A percentile compares a stretch with the other conserved stretches of the same genome.
These are phyloP conservation scores for Entamoeba histolytica DNA, from an alignment of 208 protist species.

Conservation along the genomic window DNA sequence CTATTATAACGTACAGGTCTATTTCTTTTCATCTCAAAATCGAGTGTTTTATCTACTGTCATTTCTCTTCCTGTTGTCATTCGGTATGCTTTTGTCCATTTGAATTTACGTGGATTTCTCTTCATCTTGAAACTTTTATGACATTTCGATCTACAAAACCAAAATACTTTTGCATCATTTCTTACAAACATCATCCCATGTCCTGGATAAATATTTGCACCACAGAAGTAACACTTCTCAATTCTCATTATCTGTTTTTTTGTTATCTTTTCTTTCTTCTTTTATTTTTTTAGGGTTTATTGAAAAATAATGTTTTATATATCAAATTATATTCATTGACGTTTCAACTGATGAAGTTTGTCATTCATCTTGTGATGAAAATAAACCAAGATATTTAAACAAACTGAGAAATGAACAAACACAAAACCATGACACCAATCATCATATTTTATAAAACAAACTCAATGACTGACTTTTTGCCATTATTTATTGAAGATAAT, in stretches of 20 bases:
- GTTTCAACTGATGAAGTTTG: too few species aligned
- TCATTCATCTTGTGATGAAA: too few species aligned
- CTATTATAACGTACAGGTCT: constrained; percentile 91
- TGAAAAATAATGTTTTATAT: too few species aligned
- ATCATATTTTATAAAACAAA: too few species aligned
- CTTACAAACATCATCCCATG: constrained; percentile 91
- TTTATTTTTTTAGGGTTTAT: too few species aligned
- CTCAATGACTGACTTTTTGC: too few species aligned
- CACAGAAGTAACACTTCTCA: constrained; percentile 90
- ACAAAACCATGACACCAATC: too few species aligned
- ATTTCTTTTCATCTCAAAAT: constrained; percentile 90
- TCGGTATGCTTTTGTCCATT: constrained; percentile 96
- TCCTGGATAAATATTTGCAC: constrained; percentile 79
- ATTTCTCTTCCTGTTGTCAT: constrained; percentile 87
- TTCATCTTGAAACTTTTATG: constrained; percentile 94
- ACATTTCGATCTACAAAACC: constrained; percentile 93
- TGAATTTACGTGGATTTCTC: constrained; percentile 87
- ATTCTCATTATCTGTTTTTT: constrained; percentile 26
- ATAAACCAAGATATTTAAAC: too few species aligned
- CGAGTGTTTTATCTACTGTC: constrained; percentile 77
- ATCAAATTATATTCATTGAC: too few species aligned
- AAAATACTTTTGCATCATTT: constrained; percentile 81
- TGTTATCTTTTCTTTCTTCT: too few species aligned
- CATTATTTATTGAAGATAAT: too few species aligned
- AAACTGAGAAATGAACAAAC: too few species aligned